phyloP scores from a whole-genome alignment of 2,329 filamentous ascomycete species.

The Mycogone perniciosa region DNA sequence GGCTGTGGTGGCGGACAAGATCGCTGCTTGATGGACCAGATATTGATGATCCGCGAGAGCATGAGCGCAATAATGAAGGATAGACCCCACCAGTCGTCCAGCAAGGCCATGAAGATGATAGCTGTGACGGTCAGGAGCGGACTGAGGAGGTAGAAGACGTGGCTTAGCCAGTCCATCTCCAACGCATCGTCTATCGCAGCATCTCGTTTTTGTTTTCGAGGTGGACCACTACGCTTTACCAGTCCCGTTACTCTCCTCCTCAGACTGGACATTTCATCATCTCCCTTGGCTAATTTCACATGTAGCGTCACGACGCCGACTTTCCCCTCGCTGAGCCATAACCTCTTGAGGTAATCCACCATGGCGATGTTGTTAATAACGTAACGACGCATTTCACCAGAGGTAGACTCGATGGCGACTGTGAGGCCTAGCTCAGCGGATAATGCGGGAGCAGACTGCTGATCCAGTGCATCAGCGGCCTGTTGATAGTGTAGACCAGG shows the following conservation, averaged over 20 bases:
- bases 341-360: conserved; percentile 36
- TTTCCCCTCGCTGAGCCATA: conserved; percentile 20
- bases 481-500: conserved; percentile 58
- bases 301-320: conserved; percentile 22
- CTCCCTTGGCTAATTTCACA: conserved; percentile 20
- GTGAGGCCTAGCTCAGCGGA: conserved; percentile 20
- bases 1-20: conserved; percentile 14
- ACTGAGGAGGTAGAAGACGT: conserved; percentile 41
- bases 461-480: conserved; percentile 43
- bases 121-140: conserved; percentile 41
- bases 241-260: conserved; percentile 16
- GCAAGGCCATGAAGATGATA: conserved; percentile 38
- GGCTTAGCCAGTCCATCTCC: conserved; percentile 41
- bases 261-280: conserved; percentile 14
- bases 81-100: conserved; percentile 48
- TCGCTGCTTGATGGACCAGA: conserved; percentile 50
- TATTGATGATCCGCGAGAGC: conserved; percentile 48
- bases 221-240: not conserved
- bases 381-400: conserved; percentile 24
- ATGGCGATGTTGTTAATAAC: conserved; percentile 46
- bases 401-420: conserved; percentile 12
- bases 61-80: conserved; percentile 43
- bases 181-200: not conserved
- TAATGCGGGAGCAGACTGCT: conserved; percentile 32
- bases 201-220: no score